Evolutionary conservation across 2,329 filamentous ascomycete species (phyloP).

Genomic region (Hypocreales sp.): DNA sequence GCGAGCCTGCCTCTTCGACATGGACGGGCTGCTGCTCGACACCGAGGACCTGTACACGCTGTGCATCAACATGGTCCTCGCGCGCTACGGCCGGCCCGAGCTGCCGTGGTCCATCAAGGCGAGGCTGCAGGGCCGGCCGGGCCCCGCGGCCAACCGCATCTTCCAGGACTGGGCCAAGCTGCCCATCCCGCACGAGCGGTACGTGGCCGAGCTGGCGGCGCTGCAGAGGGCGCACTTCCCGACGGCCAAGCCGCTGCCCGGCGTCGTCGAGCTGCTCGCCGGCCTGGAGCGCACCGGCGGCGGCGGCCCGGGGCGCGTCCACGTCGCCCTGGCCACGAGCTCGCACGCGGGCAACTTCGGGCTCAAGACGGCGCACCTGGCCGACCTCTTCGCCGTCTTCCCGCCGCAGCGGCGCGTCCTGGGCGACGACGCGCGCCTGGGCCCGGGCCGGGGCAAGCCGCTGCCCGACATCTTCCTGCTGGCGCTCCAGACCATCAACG

Average conservation of each 20-base stretch:
- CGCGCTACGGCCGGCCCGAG: slow-evolving; percentile 53
- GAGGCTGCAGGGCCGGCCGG: slow-evolving; percentile 51
- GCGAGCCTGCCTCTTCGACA: slow-evolving; percentile 91
- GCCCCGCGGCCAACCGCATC: slow-evolving; percentile 34
- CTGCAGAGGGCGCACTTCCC: slow-evolving; percentile 64
- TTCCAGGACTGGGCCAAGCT: slow-evolving; percentile 72
- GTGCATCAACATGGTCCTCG: slow-evolving; percentile 69
- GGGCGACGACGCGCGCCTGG: slow-evolving; percentile 72
- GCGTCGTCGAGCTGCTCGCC: slow-evolving; percentile 53
- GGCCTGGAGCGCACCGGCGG: slow-evolving; percentile 33
- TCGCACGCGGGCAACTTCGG: slow-evolving; percentile 57
- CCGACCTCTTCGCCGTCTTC: slow-evolving; percentile 49
- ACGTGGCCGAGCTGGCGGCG: slow-evolving; percentile 37
- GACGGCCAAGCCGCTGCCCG: slow-evolving; percentile 59
- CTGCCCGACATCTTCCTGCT: slow-evolving; percentile 88
- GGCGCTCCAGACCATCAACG: slow-evolving; percentile 74
- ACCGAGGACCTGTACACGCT: slow-evolving; percentile 81
- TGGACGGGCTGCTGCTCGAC: slow-evolving; percentile 92
- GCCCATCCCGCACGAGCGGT: slow-evolving; percentile 58
- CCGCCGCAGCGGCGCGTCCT: slow-evolving; percentile 56
- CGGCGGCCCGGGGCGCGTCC: slow-evolving; percentile 28
- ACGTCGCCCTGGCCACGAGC: slow-evolving; percentile 78
- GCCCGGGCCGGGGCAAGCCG: slow-evolving; percentile 74
- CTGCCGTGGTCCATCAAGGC: slow-evolving; percentile 95
- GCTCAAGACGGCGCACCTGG: slow-evolving; percentile 55